Evolutionary conservation across 2,329 filamentous ascomycete species (phyloP), one percentile per base, ranked within the genome.

Genomic region (Dactylellina haptotyla): DNA sequence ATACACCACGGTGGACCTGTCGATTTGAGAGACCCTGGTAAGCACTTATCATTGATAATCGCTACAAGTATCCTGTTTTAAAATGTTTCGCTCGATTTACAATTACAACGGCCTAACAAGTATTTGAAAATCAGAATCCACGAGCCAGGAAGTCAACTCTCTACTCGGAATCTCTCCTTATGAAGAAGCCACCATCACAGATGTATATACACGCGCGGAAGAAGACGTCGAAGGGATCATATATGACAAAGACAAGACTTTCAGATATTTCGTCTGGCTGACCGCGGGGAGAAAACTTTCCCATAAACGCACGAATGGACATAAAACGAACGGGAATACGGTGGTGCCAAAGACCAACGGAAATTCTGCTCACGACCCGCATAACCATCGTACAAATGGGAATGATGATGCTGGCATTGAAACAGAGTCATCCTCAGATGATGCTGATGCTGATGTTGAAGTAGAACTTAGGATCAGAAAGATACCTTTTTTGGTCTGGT

Each of bases 401-500:
- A 41, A n/a, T 43, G 25, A 16, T 16, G 23, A 14, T 30, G 12
- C n/a, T 30, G 41, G 16, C 37, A 28, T 4, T 39, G 16, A n/a
- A 23, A 23, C 18, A 5, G 16, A 41, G 3, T n/a, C n/a, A 23
- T 4, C 8, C 16, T 28, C 10, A 6, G 23, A 16, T 8, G 26
- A 37, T 14, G 34, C 14, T 26, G 23, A 32, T 3, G n/a, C 14
- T n/a, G 48, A 32, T n/a, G 63, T 41, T 10, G 53, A 30, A 9
- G 14, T 57, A 14, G 20, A 34, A 41, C 18, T 25, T 8, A 67
- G 43, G 45, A 59, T 10, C 18, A 23, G 51, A 2, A 72, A 72
- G 37, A 39, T 72, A 8, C 67, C 67, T 4, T 72, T 72, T 61
- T 41, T 72, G 59, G n/a, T 72, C 2, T 72, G 67, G 67, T 59